Conservation (phyloP, 306 rosid species). For the Corylus heterophylla region DNA sequence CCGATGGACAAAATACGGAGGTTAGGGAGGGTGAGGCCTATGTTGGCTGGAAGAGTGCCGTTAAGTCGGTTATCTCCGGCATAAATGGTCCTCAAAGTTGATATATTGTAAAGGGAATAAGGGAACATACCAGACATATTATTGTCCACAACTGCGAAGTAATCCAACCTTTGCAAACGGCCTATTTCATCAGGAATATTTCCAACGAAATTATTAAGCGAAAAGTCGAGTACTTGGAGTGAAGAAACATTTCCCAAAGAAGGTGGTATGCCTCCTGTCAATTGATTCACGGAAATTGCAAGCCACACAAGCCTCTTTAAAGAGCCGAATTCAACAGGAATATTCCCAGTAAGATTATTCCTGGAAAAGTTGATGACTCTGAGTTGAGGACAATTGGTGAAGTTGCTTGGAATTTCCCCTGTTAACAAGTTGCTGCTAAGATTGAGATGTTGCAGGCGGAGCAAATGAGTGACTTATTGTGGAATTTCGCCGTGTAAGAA, state of each 20-base stretch:
- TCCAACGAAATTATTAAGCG: conserved; percentile 21
- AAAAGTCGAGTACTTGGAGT: background rate
- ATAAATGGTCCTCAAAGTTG: background rate
- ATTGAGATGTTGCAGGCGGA: background rate
- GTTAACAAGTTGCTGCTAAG: conserved; percentile 21
- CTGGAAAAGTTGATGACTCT: background rate
- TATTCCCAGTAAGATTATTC: conserved; percentile 21
- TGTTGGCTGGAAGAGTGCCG: background rate
- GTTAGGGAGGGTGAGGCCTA: background rate
- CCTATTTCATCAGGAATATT: conserved; percentile 37
- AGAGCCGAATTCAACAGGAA: conserved; percentile 25
- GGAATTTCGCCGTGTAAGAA: conserved; percentile 35
- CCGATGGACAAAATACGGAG: background rate
- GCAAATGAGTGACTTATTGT: conserved; percentile 25
- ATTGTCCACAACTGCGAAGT: background rate
- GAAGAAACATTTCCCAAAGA: conserved; percentile 43
- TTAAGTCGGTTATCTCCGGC: background rate
- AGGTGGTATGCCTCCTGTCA: conserved; percentile 36
- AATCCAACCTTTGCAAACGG: background rate
- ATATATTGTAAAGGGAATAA: background rate
- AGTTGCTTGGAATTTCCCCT: conserved; percentile 40
- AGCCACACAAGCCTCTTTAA: conserved; percentile 17
- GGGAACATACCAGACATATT: background rate
- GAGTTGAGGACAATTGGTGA: conserved; percentile 26
- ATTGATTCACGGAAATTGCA: conserved; percentile 1